phyloP scores from a whole-genome alignment of 345 rosid genomes.

The Dovyalis caffra region DNA sequence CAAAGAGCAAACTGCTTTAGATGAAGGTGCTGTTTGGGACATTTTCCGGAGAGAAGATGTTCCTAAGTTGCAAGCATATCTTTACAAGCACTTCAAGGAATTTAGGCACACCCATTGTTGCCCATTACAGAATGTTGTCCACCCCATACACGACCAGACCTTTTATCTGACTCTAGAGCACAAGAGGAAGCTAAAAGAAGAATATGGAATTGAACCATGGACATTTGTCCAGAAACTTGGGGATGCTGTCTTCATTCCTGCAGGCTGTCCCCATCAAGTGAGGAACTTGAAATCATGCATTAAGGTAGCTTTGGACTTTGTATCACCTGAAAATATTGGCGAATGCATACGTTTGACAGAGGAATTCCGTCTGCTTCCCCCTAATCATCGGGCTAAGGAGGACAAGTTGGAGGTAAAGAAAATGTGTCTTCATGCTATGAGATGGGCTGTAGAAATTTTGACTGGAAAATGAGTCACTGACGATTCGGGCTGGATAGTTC shows the following conservation, averaged over 20 bases:
- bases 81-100: slow-evolving; percentile 59
- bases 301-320: slow-evolving; percentile 56
- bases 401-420: slow-evolving; percentile 47
- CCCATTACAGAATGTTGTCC: slow-evolving; percentile 61
- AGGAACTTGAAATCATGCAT: slow-evolving; percentile 61
- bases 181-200: slow-evolving; percentile 64
- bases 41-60: slow-evolving; percentile 74
- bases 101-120: slow-evolving; percentile 63
- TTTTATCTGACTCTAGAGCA: slow-evolving; percentile 62
- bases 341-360: slow-evolving; percentile 55
- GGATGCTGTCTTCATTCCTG: slow-evolving; percentile 65
- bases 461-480: not conserved
- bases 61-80: slow-evolving; percentile 60
- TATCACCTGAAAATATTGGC: slow-evolving; percentile 55
- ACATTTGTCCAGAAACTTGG: slow-evolving; percentile 60
- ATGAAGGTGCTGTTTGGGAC: slow-evolving; percentile 74
- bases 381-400: slow-evolving; percentile 44
- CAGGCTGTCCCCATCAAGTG: slow-evolving; percentile 72
- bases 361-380: slow-evolving; percentile 50
- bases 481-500: no score
- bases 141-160: slow-evolving; percentile 72
- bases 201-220: slow-evolving; percentile 75
- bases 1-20: not conserved
- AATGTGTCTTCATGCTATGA: not conserved
- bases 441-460: not conserved